Percentiles rank a stretch among this genome's conserved stretches.
These are phyloP conservation scores for Schizothecium vesticola DNA, from an alignment of 495 filamentous ascomycete species.

Conservation along the genomic window DNA sequence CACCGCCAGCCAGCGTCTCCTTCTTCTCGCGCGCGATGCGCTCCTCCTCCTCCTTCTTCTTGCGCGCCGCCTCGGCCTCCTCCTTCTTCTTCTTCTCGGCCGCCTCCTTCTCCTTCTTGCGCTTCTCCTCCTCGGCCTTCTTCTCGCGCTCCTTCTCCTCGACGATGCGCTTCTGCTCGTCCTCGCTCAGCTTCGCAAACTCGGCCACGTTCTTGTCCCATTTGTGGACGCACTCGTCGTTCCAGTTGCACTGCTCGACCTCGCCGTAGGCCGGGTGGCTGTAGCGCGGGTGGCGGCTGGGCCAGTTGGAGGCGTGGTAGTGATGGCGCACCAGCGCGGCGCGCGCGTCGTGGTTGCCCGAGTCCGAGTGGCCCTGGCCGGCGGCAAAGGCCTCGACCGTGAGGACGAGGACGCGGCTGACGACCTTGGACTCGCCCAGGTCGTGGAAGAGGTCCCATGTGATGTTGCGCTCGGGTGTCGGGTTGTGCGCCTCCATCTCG, in stretches of 20 bases:
- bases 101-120: slow-evolving; percentile 24
- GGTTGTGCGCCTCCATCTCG: slow-evolving; percentile 46
- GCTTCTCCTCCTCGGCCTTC: slow-evolving; percentile 22
- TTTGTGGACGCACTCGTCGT: slow-evolving; percentile 49
- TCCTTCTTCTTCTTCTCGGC: slow-evolving; percentile 19
- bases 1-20: not conserved
- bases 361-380: slow-evolving; percentile 60
- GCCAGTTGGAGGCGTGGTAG: slow-evolving; percentile 62
- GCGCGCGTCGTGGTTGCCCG: slow-evolving; percentile 54
- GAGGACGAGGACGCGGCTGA: slow-evolving; percentile 53
- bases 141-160: slow-evolving; percentile 32
- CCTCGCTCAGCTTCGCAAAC: slow-evolving; percentile 41
- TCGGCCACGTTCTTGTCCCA: slow-evolving; percentile 52
- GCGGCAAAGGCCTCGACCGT: slow-evolving; percentile 60
- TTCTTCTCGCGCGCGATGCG: slow-evolving; percentile 1
- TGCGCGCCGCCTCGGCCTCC: slow-evolving; percentile 15
- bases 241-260: slow-evolving; percentile 62
- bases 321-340: slow-evolving; percentile 57
- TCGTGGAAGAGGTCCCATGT: slow-evolving; percentile 55
- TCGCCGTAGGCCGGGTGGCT: slow-evolving; percentile 57
- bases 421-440: slow-evolving; percentile 50
- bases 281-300: slow-evolving; percentile 52
- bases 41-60: slow-evolving; percentile 17
- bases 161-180: slow-evolving; percentile 46
- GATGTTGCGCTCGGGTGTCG: slow-evolving; percentile 24